Conservation (phyloP, 371 early-diverging fungal genomes). For the Rhizopus arrhizus region DNA sequence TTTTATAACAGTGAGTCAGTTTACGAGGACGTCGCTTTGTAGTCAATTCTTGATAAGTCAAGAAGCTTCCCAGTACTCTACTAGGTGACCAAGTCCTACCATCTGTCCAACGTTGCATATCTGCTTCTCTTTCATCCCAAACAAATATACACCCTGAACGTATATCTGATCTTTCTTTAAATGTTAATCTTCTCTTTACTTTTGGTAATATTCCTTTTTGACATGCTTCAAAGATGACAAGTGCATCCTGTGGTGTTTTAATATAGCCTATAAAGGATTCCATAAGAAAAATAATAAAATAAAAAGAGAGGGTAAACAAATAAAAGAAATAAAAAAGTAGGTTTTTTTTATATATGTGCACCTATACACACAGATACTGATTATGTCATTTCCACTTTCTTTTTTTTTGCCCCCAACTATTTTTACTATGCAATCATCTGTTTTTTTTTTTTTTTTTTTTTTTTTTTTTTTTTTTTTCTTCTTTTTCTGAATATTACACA, state of each 20-base stretch:
- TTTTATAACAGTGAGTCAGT: conserved; percentile 53
- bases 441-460: too few relatives aligned
- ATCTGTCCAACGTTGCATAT: conserved; percentile 92
- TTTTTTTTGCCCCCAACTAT: neutral
- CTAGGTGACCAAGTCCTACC: conserved; percentile 88
- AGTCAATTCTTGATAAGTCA: conserved; percentile 79
- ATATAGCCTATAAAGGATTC: conserved; percentile 68
- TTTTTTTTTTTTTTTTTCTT: too few relatives aligned
- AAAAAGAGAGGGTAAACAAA: too few relatives aligned
- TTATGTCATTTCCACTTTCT: neutral
- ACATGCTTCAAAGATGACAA: conserved; percentile 82
- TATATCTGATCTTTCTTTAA: conserved; percentile 75
- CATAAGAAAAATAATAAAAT: neutral
- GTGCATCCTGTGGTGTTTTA: conserved; percentile 77
- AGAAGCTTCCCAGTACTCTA: conserved; percentile 78
- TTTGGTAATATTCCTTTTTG: conserved; percentile 64
- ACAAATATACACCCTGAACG: conserved; percentile 87
- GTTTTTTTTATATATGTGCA: too few relatives aligned
- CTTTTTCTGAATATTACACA: too few relatives aligned
- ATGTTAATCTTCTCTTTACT: conserved; percentile 76
- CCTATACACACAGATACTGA: neutral
- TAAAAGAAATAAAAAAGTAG: too few relatives aligned
- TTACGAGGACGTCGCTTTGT: conserved; percentile 51
- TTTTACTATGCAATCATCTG: neutral
- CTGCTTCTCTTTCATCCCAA: conserved; percentile 88